Evolutionary conservation across 306 rosid genomes (phyloP), one percentile per base, ranked within the genome.

Genomic region (Neltuma alba): DNA sequence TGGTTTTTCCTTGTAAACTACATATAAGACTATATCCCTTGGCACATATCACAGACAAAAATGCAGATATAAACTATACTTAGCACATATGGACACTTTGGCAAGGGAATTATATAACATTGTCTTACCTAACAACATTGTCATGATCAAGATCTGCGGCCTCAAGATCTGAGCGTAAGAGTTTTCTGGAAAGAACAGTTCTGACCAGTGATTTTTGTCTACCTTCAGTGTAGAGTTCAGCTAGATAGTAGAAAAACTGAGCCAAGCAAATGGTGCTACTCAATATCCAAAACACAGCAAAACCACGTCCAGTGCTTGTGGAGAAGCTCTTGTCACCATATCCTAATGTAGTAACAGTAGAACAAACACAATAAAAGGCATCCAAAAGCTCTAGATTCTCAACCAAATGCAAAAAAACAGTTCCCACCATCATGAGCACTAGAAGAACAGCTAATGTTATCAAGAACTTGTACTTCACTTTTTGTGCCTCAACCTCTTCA

Each of bases 301-400:
- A 94, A 74, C 61, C 67, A 6, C 98, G 89, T 67, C 97, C 97
- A 2, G 65, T 8, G 28, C 27, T 21, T 11, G 90, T 89, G 12
- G 97, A 88, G 86, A 94, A 94, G 84, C 97, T 94, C 83, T 88
- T 76, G 64, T 94, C 97, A 12, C 97, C 98, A 76, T 92, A 90
- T 5, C 98, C 98, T 57, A 94, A 87, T 55, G 97, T 94, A 3
- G 98, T 92, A 25, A 94, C 86, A 2, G 97, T 92, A 74, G 93
- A 88, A 82, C 96, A 94, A 76, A 92, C 96, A 64, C 96, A 92
- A 62, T 94, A 94, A 48, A 94, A 57, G 23, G 97, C 94, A 78
- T 92, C 96, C 76, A 78, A 66, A 42, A 94, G 44, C 67, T 72
- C 87, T 15, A 94, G 68, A 45, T 82, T 69, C 76, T 94, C 98